Conservation (phyloP, 2,329 filamentous ascomycete genomes). For the Ambrosiella cleistominuta region DNA sequence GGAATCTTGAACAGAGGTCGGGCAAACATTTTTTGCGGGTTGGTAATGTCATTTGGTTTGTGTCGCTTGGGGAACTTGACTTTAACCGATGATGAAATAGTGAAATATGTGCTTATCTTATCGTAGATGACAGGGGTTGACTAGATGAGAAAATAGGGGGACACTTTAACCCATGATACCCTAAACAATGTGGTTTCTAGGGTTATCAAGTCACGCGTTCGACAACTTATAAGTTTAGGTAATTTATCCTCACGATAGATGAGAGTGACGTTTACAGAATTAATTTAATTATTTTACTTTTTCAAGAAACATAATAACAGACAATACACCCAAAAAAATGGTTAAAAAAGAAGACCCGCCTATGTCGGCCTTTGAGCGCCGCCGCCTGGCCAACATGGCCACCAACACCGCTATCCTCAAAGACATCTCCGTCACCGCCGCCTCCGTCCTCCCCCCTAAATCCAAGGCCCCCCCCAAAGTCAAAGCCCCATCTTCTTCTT, state of each 20-base stretch:
- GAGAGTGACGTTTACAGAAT: too few species aligned
- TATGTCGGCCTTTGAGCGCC: constrained; percentile 73
- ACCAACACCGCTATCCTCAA: constrained; percentile 68
- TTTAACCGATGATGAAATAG: neutral
- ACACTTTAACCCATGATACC: neutral
- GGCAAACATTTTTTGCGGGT: too few species aligned
- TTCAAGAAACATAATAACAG: neutral
- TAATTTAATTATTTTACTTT: too few species aligned
- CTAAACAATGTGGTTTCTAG: neutral
- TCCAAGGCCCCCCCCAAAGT: constrained; percentile 14
- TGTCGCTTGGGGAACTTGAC: too few species aligned
- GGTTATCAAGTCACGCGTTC: neutral
- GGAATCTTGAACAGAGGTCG: too few species aligned
- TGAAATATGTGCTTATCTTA: neutral
- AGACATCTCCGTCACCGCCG: constrained; percentile 53
- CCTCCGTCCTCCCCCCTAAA: constrained; percentile 25
- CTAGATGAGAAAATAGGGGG: neutral
- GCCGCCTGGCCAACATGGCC: constrained; percentile 70
- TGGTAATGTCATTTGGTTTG: too few species aligned
- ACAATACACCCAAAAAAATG: neutral
- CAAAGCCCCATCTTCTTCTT: constrained; percentile 26
- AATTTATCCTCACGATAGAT: neutral
- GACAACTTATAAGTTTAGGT: neutral
- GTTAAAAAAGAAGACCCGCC: constrained; percentile 17
- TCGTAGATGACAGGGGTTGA: neutral